Evolutionary conservation across 1,284 basidiomycete genomes (phyloP).

Genomic region (Trichosporon sp.): DNA sequence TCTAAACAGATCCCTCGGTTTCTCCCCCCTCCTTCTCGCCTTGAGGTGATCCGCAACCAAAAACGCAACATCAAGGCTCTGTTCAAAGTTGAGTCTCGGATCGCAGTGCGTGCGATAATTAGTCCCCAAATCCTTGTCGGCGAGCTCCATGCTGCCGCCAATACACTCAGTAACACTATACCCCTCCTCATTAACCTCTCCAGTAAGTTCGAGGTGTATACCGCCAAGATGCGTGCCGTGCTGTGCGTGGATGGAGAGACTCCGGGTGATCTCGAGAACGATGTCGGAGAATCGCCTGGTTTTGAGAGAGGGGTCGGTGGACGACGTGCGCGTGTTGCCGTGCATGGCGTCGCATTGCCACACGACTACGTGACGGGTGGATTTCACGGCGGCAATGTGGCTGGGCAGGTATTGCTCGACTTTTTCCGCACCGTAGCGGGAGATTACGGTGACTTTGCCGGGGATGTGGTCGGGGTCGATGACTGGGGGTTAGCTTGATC

Average conservation of each 20-base stretch:
- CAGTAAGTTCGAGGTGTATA: slow-evolving; percentile 95
- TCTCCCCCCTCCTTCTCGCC: slow-evolving; percentile 40
- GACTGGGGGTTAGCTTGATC: slow-evolving; percentile 52
- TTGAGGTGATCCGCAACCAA: slow-evolving; percentile 48
- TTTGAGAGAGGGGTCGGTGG: slow-evolving; percentile 60
- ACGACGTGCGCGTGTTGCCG: slow-evolving; percentile 70
- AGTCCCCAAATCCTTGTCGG: slow-evolving; percentile 52
- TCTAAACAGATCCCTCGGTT: slow-evolving; percentile 34
- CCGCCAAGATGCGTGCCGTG: slow-evolving; percentile 75
- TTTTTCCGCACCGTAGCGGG: slow-evolving; percentile 85
- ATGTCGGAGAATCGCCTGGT: slow-evolving; percentile 89
- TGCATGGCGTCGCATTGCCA: slow-evolving; percentile 95
- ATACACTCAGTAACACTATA: slow-evolving; percentile 71
- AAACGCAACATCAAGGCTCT: slow-evolving; percentile 53
- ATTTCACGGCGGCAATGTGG: slow-evolving; percentile 79
- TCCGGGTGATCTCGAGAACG: slow-evolving; percentile 76
- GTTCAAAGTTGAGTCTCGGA: slow-evolving; percentile 54
- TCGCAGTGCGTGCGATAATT: slow-evolving; percentile 53
- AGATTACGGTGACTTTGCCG: slow-evolving; percentile 85
- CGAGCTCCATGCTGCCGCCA: slow-evolving; percentile 56
- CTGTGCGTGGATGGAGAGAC: slow-evolving; percentile 70
- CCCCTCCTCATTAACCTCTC: slow-evolving; percentile 86
- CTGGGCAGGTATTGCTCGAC: slow-evolving; percentile 68
- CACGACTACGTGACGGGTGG: slow-evolving; percentile 75
- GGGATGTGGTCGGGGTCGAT: slow-evolving; percentile 77